Base-by-base conservation (phyloP, 768 basidiomycete species). In the Serendipita indica region DNA sequence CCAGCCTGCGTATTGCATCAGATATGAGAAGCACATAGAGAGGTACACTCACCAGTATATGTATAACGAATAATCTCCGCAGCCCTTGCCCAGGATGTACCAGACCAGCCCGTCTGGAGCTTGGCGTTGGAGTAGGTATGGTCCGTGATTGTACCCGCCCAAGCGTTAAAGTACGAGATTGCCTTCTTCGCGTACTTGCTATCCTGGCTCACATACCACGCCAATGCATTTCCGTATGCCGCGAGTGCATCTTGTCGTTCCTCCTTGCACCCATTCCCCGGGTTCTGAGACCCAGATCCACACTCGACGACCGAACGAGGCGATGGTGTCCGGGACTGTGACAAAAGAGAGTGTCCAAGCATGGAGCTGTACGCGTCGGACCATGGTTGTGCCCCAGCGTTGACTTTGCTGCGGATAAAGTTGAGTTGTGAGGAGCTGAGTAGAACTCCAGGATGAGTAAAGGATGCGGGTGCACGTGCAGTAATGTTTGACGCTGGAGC, bases 121-220 rank as follows among this genome's bases (percentile, higher is more conserved):
- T 7, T 7, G 25, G n/a, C 45, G 20, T 49, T 49, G 45, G 10
- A 10, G 45, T 49, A 10, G 45, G 10, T 49, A 27, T 49, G 45
- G 12, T 10, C 7, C 25, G 10, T 10, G 45, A 49, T 10, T 20
- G 45, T 49, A 12, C 12, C 7, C 22, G 45, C 10, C 45, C 45
- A 49, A 27, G 45, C 45, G 45, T 49, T 27, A 22, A 49, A 49
- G 20, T n/a, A n/a, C n/a, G 45, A 49, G 45, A 49, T 49, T 7
- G 45, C 45, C 45, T 49, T 49, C 10, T n/a, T 22, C 10, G 45
- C 45, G 20, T 49, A 49, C 10, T 10, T 49, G 45, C 12, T 7
- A 27, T 49, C 20, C 12, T 22, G 45, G 12, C 10, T 49, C 10
- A 49, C 22, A 27, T 10, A 10, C 45, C 45, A 49, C 12, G 45